These are phyloP conservation scores for Coemansia sp. DNA, from an alignment of 192 early-diverging fungal genomes.

Conservation along the genomic window DNA sequence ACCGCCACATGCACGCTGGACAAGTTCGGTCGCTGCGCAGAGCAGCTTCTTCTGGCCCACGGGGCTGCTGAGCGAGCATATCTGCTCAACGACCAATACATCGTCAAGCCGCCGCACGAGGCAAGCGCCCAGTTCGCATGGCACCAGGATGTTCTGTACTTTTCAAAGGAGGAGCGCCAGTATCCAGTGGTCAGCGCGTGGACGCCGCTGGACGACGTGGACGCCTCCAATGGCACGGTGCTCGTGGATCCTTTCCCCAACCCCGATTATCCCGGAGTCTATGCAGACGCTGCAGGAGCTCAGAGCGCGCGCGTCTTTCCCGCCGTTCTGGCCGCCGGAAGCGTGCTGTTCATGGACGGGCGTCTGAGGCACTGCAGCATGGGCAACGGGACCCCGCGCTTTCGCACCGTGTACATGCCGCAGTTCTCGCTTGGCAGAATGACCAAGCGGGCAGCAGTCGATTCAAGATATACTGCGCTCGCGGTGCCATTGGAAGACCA, in stretches of 20 bases:
- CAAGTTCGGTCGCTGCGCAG: conserved; percentile 34
- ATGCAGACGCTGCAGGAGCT: neutral
- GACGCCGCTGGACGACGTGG: conserved; percentile 32
- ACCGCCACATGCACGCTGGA: conserved; percentile 27
- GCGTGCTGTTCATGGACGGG: conserved; percentile 47
- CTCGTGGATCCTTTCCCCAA: conserved; percentile 43
- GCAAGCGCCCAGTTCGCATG: conserved; percentile 36
- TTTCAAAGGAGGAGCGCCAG: conserved; percentile 15
- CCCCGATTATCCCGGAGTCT: conserved; percentile 17
- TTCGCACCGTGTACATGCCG: conserved; percentile 42
- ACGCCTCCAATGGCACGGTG: conserved; percentile 34
- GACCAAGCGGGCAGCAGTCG: neutral
- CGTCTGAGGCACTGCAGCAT: conserved; percentile 43
- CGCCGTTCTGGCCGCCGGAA: conserved; percentile 28
- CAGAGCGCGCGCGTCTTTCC: conserved; percentile 1
- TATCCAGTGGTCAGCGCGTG: conserved; percentile 40
- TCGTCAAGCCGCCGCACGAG: conserved; percentile 43
- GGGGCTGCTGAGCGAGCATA: neutral
- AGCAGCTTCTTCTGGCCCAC: conserved; percentile 18
- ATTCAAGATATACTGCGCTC: conserved; percentile 13
- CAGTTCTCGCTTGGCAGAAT: conserved; percentile 41
- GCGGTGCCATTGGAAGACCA: conserved; percentile 26
- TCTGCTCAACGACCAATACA: conserved; percentile 51
- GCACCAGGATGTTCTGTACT: conserved; percentile 45
- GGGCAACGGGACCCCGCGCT: conserved; percentile 12